phyloP scores from a whole-genome alignment of 306 rosid species.

The Vicia sativa region DNA sequence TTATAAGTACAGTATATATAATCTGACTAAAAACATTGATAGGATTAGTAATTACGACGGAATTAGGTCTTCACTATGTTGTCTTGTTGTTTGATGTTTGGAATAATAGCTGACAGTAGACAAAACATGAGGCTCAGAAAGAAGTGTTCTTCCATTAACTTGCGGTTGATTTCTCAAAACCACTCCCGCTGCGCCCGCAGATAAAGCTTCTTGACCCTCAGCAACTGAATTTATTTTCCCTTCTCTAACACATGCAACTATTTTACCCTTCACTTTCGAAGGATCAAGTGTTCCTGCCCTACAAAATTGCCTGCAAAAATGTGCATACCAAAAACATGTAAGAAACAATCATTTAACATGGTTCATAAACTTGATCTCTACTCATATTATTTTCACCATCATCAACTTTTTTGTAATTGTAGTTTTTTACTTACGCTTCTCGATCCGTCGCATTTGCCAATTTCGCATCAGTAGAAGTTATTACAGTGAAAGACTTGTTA shows the following conservation, averaged over 20 bases:
- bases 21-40: not conserved
- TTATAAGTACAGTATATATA: not conserved
- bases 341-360: not conserved
- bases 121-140: conserved; percentile 58
- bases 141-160: conserved; percentile 41
- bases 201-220: conserved; percentile 45
- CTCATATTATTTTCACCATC: too few species aligned
- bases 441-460: conserved; percentile 18
- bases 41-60: conserved; percentile 29
- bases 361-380: too few species aligned
- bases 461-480: conserved; percentile 50
- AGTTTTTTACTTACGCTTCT: conserved; percentile 49
- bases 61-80: not conserved
- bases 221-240: conserved; percentile 45
- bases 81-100: not conserved
- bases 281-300: conserved; percentile 51
- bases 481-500: conserved; percentile 46
- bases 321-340: not conserved
- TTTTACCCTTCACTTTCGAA: conserved; percentile 57
- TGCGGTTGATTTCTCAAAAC: conserved; percentile 42
- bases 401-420: too few species aligned
- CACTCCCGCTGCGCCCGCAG: conserved; percentile 66
- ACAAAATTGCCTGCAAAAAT: conserved; percentile 42
- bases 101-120: conserved; percentile 29
- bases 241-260: conserved; percentile 52